Percentiles rank a stretch among this genome's conserved stretches.
phyloP scores from a whole-genome alignment of 768 basidiomycete species.

The Ramaria sp. region DNA sequence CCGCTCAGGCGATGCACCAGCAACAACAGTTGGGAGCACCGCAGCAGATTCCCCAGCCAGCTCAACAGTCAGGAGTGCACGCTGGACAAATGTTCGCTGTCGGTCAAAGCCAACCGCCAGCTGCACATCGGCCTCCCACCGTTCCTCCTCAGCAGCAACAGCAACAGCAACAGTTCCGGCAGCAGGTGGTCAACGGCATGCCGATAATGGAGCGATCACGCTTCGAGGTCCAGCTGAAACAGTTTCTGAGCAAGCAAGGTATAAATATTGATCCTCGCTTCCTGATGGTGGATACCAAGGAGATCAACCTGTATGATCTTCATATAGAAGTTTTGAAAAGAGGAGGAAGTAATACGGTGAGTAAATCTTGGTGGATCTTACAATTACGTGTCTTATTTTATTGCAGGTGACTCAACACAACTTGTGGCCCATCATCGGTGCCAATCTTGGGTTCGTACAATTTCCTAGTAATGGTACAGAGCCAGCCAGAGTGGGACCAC shows the following conservation, averaged over 20 bases:
- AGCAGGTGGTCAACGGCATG: constrained; percentile 15
- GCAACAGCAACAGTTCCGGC: constrained; percentile 14
- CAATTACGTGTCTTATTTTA: constrained; percentile 9
- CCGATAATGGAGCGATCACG: constrained; percentile 37
- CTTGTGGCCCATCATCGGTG: constrained; percentile 55
- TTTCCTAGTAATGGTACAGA: constrained; percentile 52
- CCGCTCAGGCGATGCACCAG: not conserved
- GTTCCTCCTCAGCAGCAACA: constrained; percentile 30
- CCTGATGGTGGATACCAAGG: constrained; percentile 39
- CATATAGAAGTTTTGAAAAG: constrained; percentile 50
- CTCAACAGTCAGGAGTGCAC: not conserved
- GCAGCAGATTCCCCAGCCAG: not conserved
- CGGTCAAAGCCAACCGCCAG: not conserved
- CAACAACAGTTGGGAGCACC: not conserved
- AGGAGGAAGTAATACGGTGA: constrained; percentile 40
- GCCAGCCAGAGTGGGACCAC: constrained; percentile 52
- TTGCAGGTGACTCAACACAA: constrained; percentile 43
- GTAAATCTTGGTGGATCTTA: constrained; percentile 11
- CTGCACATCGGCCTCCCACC: constrained; percentile 2
- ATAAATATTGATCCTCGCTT: constrained; percentile 30
- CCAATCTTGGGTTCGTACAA: constrained; percentile 52
- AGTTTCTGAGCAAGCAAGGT: constrained; percentile 32
- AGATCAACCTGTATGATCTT: constrained; percentile 48
- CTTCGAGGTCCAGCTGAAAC: constrained; percentile 43
- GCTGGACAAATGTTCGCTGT: not conserved